phyloP scores from a whole-genome alignment of 331 rosid genomes.

The Spiraea crenata region DNA sequence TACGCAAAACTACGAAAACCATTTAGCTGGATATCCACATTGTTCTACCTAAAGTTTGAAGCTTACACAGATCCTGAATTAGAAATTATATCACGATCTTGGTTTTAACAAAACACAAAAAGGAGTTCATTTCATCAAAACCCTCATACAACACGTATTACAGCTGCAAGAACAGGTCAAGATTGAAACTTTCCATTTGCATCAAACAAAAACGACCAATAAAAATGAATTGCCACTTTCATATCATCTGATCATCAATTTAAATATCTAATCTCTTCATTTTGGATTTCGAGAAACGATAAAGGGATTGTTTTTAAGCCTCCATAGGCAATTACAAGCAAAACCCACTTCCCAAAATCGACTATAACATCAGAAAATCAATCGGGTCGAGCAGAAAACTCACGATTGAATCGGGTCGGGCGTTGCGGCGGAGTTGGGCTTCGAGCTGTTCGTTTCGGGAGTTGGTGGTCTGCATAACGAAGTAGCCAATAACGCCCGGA shows the following conservation, averaged over 20 bases:
- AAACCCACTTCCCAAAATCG: background rate
- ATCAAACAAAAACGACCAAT: background rate
- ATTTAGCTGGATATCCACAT: background rate
- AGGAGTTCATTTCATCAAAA: background rate
- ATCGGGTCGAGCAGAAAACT: background rate
- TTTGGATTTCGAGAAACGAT: background rate
- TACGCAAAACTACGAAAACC: background rate
- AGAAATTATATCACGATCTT: background rate
- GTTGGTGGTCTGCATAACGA: conserved; percentile 75
- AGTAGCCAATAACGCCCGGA: conserved; percentile 75
- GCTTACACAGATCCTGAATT: background rate
- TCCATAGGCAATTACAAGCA: background rate
- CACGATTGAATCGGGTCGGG: conserved; percentile 81
- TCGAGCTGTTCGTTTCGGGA: conserved; percentile 68
- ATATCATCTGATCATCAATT: background rate
- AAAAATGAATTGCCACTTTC: background rate
- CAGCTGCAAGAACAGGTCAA: background rate
- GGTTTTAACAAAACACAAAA: background rate
- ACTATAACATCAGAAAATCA: conserved; percentile 1
- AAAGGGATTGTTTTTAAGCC: background rate
- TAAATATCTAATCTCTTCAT: background rate
- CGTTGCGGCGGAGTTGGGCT: conserved; percentile 69
- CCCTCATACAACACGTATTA: background rate
- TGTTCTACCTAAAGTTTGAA: background rate
- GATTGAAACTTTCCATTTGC: background rate